phyloP scores from a whole-genome alignment of 225 moss, liverwort and hornwort genomes.

The Physcomitrium patens region DNA sequence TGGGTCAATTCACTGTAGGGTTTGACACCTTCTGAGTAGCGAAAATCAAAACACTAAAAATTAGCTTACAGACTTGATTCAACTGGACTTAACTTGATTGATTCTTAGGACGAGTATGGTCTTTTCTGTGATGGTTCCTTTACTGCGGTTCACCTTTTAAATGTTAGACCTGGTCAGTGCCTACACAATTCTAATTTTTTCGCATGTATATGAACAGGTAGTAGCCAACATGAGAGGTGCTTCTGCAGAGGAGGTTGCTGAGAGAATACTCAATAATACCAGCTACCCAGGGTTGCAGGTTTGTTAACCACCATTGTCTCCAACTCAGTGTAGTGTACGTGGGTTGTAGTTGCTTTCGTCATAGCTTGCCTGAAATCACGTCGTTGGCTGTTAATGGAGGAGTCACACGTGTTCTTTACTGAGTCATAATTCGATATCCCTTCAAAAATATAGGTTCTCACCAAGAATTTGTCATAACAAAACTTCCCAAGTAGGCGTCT shows the following conservation, averaged over 20 bases:
- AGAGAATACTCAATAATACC: slow-evolving; percentile 54
- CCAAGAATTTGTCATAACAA: too few relatives aligned
- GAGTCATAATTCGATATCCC: too few relatives aligned
- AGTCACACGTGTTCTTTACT: too few relatives aligned
- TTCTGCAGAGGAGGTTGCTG: slow-evolving; percentile 84
- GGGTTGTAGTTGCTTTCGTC: neutral
- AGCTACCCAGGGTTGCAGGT: slow-evolving; percentile 81
- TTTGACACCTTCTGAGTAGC: neutral
- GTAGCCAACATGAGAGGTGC: slow-evolving; percentile 90
- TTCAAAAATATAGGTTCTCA: too few relatives aligned
- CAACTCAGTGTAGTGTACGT: neutral
- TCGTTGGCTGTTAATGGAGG: too few relatives aligned
- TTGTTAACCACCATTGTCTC: neutral
- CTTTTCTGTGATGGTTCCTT: slow-evolving; percentile 1
- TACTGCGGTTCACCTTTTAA: neutral
- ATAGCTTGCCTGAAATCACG: neutral
- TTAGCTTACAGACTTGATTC: neutral
- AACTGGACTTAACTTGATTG: neutral
- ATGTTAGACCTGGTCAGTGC: too few relatives aligned
- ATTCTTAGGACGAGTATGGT: neutral
- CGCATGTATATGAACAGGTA: slow-evolving; percentile 49
- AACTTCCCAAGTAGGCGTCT: too few relatives aligned
- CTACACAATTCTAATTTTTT: neutral
- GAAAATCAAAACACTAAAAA: neutral
- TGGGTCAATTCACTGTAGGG: slow-evolving; percentile 80